phyloP scores from a whole-genome alignment of 2,329 filamentous ascomycete genomes.

The Verticillium dahliae region DNA sequence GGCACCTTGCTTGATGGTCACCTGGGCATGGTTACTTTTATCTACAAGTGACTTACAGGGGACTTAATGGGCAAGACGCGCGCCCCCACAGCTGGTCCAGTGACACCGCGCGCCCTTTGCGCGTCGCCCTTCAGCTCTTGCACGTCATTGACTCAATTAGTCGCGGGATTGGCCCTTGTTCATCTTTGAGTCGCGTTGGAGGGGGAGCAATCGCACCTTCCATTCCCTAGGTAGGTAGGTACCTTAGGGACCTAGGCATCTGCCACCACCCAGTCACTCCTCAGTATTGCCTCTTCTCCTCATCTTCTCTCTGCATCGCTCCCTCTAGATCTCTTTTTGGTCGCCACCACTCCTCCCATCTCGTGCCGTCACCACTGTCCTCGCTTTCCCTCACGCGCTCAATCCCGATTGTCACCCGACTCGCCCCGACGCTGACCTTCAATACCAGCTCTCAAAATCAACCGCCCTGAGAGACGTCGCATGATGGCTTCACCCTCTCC shows the following conservation, averaged over 20 bases:
- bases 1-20: no score
- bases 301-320: not conserved
- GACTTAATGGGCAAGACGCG: not conserved
- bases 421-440: no score
- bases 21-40: no score
- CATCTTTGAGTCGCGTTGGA: not conserved
- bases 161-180: not conserved
- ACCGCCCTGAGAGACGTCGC: not conserved
- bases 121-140: conserved; percentile 16
- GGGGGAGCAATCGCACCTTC: not conserved
- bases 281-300: not conserved
- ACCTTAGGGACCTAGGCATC: not conserved
- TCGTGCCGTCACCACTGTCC: no score
- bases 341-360: no score
- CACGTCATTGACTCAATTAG: conserved; percentile 14
- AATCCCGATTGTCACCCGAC: no score
- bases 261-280: not conserved
- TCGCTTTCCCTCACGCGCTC: no score
- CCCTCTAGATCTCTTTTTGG: not conserved
- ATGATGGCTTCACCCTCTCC: conserved; percentile 22
- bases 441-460: no score
- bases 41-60: not conserved
- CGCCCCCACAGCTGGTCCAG: conserved; percentile 10
- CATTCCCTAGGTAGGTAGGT: not conserved
- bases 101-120: conserved; percentile 26